These are phyloP conservation scores for Phialophora expanda DNA, from an alignment of 2,329 filamentous ascomycete genomes.

Conservation along the genomic window DNA sequence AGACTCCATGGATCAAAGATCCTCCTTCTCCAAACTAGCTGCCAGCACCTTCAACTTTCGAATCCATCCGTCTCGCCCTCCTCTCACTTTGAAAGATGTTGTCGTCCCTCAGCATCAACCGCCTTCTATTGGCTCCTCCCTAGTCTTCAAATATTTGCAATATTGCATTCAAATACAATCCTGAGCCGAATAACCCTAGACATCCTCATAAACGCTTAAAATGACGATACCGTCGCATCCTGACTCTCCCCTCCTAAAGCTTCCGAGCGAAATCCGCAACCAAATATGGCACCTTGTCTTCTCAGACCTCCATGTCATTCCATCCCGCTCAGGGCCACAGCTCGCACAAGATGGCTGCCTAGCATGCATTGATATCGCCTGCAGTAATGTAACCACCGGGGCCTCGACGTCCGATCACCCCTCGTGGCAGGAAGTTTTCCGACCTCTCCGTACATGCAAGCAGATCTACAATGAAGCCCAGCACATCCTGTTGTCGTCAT, in stretches of 20 bases:
- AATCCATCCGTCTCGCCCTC: neutral
- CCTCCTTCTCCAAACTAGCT: neutral
- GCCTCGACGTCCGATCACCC: constrained; percentile 1
- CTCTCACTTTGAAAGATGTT: neutral
- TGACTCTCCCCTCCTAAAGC: constrained; percentile 28
- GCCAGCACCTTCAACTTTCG: neutral
- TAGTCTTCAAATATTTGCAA: constrained; percentile 3
- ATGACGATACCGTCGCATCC: neutral
- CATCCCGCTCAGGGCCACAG: neutral
- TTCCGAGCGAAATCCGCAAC: constrained; percentile 30
- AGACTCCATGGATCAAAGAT: neutral
- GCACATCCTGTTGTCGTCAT: constrained; percentile 12
- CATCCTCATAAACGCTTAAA: neutral
- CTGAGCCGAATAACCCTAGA: neutral
- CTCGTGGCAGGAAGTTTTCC: constrained; percentile 17
- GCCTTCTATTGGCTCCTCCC: neutral
- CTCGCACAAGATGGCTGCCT: constrained; percentile 5
- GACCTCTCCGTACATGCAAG: constrained; percentile 29
- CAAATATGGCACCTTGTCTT: constrained; percentile 30
- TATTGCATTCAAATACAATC: constrained; percentile 2
- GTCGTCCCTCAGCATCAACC: neutral
- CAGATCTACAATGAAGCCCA: constrained; percentile 28
- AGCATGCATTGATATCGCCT: constrained; percentile 11
- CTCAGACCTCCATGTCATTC: constrained; percentile 13
- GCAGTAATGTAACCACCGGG: neutral